phyloP scores from a whole-genome alignment of 2,329 filamentous ascomycete species.

The Ophiostoma angusticollis region DNA sequence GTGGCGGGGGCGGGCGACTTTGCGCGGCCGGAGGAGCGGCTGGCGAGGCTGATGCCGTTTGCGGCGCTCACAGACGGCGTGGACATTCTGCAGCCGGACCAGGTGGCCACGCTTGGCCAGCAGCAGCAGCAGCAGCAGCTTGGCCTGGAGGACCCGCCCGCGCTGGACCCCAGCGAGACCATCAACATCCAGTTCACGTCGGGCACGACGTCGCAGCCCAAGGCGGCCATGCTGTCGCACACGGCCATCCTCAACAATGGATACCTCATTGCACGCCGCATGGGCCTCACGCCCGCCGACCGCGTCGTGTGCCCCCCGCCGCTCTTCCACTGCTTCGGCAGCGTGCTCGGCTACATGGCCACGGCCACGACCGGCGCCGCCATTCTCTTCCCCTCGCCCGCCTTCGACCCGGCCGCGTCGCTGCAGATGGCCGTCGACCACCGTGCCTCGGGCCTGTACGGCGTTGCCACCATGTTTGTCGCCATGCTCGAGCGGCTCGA shows the following conservation, averaged over 20 bases:
- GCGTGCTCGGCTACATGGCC: slow-evolving; percentile 89
- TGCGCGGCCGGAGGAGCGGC: slow-evolving; percentile 5
- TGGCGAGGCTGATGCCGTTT: slow-evolving; percentile 34
- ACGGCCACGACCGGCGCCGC: slow-evolving; percentile 67
- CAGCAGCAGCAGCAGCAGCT: too few species aligned
- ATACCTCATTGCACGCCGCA: slow-evolving; percentile 66
- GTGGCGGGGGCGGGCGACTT: slow-evolving; percentile 27
- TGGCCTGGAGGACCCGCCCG: slow-evolving; percentile 13
- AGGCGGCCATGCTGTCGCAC: slow-evolving; percentile 83
- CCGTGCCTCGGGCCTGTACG: slow-evolving; percentile 57
- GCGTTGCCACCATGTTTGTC: slow-evolving; percentile 90
- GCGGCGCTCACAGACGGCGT: slow-evolving; percentile 21
- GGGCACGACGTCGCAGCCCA: slow-evolving; percentile 82
- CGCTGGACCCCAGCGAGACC: slow-evolving; percentile 45
- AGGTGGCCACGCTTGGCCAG: not conserved
- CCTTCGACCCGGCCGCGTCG: slow-evolving; percentile 68
- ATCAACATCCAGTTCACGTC: slow-evolving; percentile 97
- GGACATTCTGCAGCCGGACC: slow-evolving; percentile 1
- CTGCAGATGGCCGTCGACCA: slow-evolving; percentile 44
- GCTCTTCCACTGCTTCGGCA: slow-evolving; percentile 84
- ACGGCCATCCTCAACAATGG: slow-evolving; percentile 88
- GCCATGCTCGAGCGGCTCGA: slow-evolving; percentile 70
- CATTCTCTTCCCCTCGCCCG: slow-evolving; percentile 76
- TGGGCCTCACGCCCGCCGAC: slow-evolving; percentile 65
- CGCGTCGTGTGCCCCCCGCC: slow-evolving; percentile 76